Base-by-base conservation (phyloP, 2,329 filamentous ascomycete genomes). In the Fusarium fracticaudum region DNA sequence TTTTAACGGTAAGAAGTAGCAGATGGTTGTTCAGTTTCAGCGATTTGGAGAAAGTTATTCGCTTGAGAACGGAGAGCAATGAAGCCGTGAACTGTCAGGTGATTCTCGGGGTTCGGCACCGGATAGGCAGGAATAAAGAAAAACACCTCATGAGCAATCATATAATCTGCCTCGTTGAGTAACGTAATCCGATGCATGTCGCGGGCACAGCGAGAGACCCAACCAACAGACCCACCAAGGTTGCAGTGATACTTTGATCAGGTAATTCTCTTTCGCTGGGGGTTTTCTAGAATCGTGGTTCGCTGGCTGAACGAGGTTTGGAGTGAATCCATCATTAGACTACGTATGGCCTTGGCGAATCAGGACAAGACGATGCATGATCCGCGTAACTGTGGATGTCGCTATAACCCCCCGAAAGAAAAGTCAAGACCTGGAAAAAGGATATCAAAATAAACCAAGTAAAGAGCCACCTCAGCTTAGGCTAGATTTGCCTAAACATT, bases 1-100 rank as follows among this genome's bases (percentile, higher is more conserved):
- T 8, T 7, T 8, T 1, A 15, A 0, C 5, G 6, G 6, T 8
- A 5, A 9, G 1, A 22, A 1, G 6, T 6, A 18, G 17, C 5
- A 3, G 15, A 14, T 43, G 5, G 26, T 8, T 3, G 22, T 24
- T 24, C 4, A 35, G 9, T 17, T 7, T 18, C 38, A 17, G 26
- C 7, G 17, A 22, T 6, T 18, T 41, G 9, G 24, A n/a, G 20
- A 17, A 18, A 31, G 5, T 1, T 5, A 5, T 13, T 20, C 0
- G 6, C 12, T 14, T 13, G 40, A 41, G n/a, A 31, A 41, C 22
- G 14, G 44, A 47, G 1, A 50, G 24, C 7, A 20, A 17, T 18
- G 6, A 18, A 22, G 12, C 8, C 3, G 17, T 6, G 4, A 14
- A 14, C 8, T 1, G 5, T 26, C 26, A 26, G 26, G 26, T 26